Conservation (phyloP, 306 rosid genomes). For the Vigna unguiculata region DNA sequence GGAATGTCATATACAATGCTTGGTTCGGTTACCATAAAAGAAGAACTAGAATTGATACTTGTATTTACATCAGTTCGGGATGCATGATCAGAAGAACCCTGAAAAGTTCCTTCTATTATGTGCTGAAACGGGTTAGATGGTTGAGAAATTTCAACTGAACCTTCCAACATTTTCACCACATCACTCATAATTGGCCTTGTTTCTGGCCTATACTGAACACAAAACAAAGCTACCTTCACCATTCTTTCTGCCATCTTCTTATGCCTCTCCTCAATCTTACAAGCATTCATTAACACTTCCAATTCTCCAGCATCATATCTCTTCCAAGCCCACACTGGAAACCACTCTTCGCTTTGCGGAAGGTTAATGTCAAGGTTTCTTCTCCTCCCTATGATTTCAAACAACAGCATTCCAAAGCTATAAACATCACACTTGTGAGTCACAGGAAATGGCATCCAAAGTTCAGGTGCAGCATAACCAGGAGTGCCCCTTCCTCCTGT, state of each 20-base stretch:
- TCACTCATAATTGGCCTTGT: constrained; percentile 53
- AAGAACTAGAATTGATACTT: not conserved
- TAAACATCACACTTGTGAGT: not conserved
- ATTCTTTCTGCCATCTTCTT: constrained; percentile 42
- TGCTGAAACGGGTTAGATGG: constrained; percentile 50
- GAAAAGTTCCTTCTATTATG: not conserved
- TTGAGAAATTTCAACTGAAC: constrained; percentile 46
- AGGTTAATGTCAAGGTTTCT: not conserved
- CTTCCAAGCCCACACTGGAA: not conserved
- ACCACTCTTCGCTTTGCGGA: not conserved
- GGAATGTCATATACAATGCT: not conserved
- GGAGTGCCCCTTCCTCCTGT: not conserved
- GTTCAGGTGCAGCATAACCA: constrained; percentile 26
- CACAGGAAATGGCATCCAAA: constrained; percentile 11
- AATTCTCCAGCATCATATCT: not conserved
- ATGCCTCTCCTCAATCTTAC: constrained; percentile 42
- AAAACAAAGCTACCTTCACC: constrained; percentile 49
- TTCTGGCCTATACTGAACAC: constrained; percentile 51
- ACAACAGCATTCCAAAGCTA: not conserved
- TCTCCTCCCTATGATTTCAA: not conserved
- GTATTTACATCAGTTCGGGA: not conserved
- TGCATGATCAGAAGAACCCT: not conserved
- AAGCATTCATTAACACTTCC: too few relatives aligned
- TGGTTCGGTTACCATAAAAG: not conserved
- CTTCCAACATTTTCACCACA: constrained; percentile 60